Evolutionary conservation across 129 eudicot species (phyloP), one percentile per base, ranked within the genome.

Genomic region (Ambrosia trifida): DNA sequence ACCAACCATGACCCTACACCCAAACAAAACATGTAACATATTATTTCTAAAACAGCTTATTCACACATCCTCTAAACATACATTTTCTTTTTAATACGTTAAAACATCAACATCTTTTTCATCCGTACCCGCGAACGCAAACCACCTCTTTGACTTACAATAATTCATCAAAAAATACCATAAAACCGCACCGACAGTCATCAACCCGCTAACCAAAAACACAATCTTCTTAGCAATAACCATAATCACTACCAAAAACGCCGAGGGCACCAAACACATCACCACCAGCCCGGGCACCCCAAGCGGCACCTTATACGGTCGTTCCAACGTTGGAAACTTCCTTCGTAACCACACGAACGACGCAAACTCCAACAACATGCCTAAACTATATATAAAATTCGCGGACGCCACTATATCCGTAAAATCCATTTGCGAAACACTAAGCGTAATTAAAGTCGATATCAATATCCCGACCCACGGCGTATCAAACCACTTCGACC

Each of bases 381-480:
- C 87, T 44, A 85, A 62, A 62, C 90, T 77, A 38, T 85, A 85
- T 43, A 85, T 53, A 52, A 85, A 85, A 20, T 85, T 85, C 0
- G 90, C 87, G 0, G 87, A 83, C 0, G 87, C 68, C 1, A 85
- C 78, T 2, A 85, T 82, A 49, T 85, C 79, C 0, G 84, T 79
- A 30, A 79, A 85, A 13, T 72, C 69, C 85, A 83, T 75, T 11
- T n/a, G 69, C 12, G 87, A 79, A n/a, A 82, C 62, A 3, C 74
- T 71, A 0, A 85, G 20, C 0, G 82, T 66, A 0, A 85, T 81
- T 17, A 53, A 52, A 3, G 84, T 85, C 4, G 86, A 76, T 33
- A 81, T n/a, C 44, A 85, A 1, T 1, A 85, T 85, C 51, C 86
- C 86, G 0, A 79, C 84, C 89, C 89, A 85, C 35, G 89, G 89